Evolutionary conservation across 2,329 filamentous ascomycete species (phyloP).

Genomic region (Aspergillus fijiensis): DNA sequence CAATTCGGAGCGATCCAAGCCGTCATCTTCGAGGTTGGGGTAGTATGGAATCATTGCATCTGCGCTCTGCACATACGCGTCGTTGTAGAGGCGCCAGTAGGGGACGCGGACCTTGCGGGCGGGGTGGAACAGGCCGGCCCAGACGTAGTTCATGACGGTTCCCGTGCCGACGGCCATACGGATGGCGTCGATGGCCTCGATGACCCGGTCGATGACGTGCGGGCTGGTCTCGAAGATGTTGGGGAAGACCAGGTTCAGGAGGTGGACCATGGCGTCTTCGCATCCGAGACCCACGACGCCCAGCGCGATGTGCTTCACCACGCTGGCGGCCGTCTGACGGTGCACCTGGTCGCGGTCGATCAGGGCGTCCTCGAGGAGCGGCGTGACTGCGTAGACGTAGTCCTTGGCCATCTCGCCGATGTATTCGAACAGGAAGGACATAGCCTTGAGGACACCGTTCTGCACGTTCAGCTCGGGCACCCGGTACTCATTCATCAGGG

Average conservation of each 20-base stretch:
- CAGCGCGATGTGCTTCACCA: constrained; percentile 96
- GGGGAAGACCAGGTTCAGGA: constrained; percentile 92
- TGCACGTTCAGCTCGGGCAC: constrained; percentile 98
- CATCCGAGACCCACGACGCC: constrained; percentile 97
- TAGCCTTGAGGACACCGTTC: constrained; percentile 94
- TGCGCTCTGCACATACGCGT: constrained; percentile 89
- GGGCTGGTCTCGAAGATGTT: constrained; percentile 98
- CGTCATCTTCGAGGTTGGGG: constrained; percentile 79
- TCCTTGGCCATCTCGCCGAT: constrained; percentile 99
- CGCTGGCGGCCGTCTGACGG: constrained; percentile 90
- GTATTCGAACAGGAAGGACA: constrained; percentile 98
- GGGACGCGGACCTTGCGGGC: constrained; percentile 90
- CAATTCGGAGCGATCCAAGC: constrained; percentile 74
- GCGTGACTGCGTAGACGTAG: constrained; percentile 97
- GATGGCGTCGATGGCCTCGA: constrained; percentile 95
- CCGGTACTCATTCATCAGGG: constrained; percentile 98
- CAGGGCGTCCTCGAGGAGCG: constrained; percentile 90
- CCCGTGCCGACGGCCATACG: constrained; percentile 90
- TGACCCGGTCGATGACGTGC: constrained; percentile 96
- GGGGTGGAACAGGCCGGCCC: constrained; percentile 95
- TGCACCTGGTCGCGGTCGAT: constrained; percentile 98
- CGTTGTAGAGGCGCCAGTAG: constrained; percentile 97
- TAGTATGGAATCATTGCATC: constrained; percentile 98
- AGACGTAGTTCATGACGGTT: constrained; percentile 94
- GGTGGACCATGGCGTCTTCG: constrained; percentile 96